Evolutionary conservation across 108 stramenopile species (phyloP), one percentile per base, ranked within the genome.

Genomic region (Pinguiococcus pyrenoidosus): DNA sequence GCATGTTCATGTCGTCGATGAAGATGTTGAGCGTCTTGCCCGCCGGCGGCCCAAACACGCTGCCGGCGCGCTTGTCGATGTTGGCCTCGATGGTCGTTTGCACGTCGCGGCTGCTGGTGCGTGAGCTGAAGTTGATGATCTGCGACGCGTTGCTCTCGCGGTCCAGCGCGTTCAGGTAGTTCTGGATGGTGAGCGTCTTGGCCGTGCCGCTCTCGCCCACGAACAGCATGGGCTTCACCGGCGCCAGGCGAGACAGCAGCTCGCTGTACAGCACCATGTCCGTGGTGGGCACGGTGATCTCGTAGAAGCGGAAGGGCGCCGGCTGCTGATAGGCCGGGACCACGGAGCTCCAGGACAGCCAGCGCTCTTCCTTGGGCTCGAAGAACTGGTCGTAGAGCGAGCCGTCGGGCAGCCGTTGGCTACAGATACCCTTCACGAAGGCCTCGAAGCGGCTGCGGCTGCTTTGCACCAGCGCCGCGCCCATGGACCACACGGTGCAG

Each of bases 1-100:
- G 65, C 75, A 77, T 77, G 58, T 79, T 79, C 71, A 79, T 50
- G 40, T 79, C 78, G 37, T 79, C 78, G n/a, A 79, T 46, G 34
- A 79, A 79, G 37, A 79, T 66, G 26, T 73, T 46, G 2, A 79
- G 46, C 4, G 65, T 55, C 54, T 77, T 77, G 20, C 78, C 78
- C 2, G 51, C 33, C 6, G 74, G 63, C 23, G 78, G 78, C 23
- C 76, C 78, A 46, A 71, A 79, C 22, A 70, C 66, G 20, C 44
- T 47, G 24, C 75, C 78, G 1, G 75, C 59, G 20, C 78, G 67
- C 61, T 77, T 77, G 51, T 79, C 78, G 20, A 79, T 68, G 27
- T 69, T 75, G 18, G 59, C 74, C 45, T 75, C 76, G 37, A 79
- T 70, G 48, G 69, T 79, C 29, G 32, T 36, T 44, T 79, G 78